Percentiles rank a stretch among this genome's conserved stretches.
phyloP scores from a whole-genome alignment of 441 rosid genomes.

The Rhodomyrtus psidioides region DNA sequence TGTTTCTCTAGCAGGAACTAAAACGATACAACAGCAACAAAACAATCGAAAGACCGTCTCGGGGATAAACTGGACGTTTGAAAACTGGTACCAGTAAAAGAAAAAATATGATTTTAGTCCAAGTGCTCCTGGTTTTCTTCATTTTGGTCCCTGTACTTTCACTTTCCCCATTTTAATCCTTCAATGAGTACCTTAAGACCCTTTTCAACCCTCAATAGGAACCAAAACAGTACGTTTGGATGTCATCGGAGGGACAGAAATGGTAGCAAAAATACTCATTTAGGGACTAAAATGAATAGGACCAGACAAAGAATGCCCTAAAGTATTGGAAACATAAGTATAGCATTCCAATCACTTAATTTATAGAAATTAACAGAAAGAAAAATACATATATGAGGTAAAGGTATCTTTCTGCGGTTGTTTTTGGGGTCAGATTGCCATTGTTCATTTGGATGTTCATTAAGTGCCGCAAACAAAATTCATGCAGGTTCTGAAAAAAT shows the following conservation, averaged over 20 bases:
- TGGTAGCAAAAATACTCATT: not conserved
- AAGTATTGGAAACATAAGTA: not conserved
- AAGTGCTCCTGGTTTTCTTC: not conserved
- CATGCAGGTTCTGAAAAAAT: constrained; percentile 46
- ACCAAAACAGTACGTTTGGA: not conserved
- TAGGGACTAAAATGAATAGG: not conserved
- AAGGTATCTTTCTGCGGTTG: no score
- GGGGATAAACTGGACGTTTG: not conserved
- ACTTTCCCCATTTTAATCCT: not conserved
- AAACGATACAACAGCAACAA: no score
- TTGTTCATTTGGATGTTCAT: not conserved
- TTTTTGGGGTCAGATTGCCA: not conserved
- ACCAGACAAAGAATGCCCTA: not conserved
- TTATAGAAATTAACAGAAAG: not conserved
- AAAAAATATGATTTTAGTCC: not conserved
- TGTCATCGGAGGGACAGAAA: not conserved
- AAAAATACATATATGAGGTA: no score
- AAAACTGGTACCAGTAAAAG: not conserved
- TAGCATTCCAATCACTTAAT: not conserved
- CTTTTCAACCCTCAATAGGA: no score
- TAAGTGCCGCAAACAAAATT: not conserved
- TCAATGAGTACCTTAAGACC: not conserved
- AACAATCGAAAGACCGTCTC: no score
- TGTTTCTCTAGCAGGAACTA: no score
- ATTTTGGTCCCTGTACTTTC: not conserved